phyloP scores from a whole-genome alignment of 164 flowering plant species.

The Houttuynia cordata region DNA sequence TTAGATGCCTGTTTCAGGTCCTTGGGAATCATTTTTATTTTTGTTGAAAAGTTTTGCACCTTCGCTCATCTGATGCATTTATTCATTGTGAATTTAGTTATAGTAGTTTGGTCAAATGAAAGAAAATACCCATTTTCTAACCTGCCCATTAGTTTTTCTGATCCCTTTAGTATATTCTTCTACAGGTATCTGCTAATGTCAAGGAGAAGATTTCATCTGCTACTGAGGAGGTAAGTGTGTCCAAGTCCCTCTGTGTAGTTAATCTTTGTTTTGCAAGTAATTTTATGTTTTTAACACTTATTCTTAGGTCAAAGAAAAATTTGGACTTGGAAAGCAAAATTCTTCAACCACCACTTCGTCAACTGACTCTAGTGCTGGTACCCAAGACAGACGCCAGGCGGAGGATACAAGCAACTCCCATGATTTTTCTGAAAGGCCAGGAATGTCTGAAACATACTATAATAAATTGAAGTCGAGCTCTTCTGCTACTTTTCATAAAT shows the following conservation, averaged over 20 bases:
- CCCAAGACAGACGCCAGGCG: conserved; percentile 22
- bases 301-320: conserved; percentile 62
- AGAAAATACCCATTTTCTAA: background rate
- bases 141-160: no score
- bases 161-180: conserved; percentile 4
- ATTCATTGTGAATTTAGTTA: no score
- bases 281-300: background rate
- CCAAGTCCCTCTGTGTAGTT: background rate
- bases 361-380: conserved; percentile 19
- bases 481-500: conserved; percentile 46
- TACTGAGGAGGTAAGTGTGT: conserved; percentile 49
- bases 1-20: no score
- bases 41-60: no score
- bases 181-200: conserved; percentile 8
- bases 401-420: conserved; percentile 29
- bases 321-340: conserved; percentile 54
- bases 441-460: conserved; percentile 29
- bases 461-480: conserved; percentile 41
- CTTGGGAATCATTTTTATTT: no score
- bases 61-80: no score
- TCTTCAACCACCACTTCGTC: conserved; percentile 23
- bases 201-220: conserved; percentile 83
- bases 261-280: background rate
- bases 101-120: no score
- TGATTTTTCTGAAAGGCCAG: conserved; percentile 19